phyloP scores from a whole-genome alignment of 495 filamentous ascomycete genomes.

The Neurospora hispaniola region DNA sequence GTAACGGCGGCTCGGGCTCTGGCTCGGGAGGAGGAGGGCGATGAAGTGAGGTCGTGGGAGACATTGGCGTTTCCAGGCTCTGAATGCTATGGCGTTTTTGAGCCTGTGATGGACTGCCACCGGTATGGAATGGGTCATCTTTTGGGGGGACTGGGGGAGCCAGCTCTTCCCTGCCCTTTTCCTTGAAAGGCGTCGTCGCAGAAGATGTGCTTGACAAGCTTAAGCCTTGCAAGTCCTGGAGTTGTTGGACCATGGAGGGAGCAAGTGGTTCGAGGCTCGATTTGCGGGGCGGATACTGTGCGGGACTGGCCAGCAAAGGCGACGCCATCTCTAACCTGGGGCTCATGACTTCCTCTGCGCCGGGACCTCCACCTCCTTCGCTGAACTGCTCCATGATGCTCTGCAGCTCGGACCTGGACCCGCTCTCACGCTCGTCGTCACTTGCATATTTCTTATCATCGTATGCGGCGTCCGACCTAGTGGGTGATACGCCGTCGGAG shows the following conservation, averaged over 20 bases:
- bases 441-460: constrained; percentile 41
- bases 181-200: constrained; percentile 24
- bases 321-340: constrained; percentile 64
- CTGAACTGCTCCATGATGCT: constrained; percentile 88
- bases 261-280: constrained; percentile 70
- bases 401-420: constrained; percentile 79
- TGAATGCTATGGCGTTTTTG: constrained; percentile 14
- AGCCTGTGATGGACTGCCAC: constrained; percentile 1
- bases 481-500: constrained; percentile 41
- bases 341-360: constrained; percentile 70
- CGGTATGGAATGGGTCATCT: constrained; percentile 27
- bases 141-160: constrained; percentile 43
- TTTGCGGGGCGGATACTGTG: constrained; percentile 66
- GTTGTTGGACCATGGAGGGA: constrained; percentile 31
- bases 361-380: constrained; percentile 53
- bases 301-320: constrained; percentile 50
- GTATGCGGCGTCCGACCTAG: constrained; percentile 44
- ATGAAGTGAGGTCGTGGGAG: constrained; percentile 45
- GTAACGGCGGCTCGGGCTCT: constrained; percentile 77
- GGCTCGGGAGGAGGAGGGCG: constrained; percentile 72
- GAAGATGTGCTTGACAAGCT: constrained; percentile 31
- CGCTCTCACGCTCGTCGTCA: constrained; percentile 50
- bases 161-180: constrained; percentile 33
- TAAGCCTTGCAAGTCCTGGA: constrained; percentile 37
- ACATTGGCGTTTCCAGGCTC: constrained; percentile 31